Percentiles rank a stretch among this genome's conserved stretches.
Conservation (phyloP, 805 yeast genomes). For the Metschnikowia shivogae region DNA sequence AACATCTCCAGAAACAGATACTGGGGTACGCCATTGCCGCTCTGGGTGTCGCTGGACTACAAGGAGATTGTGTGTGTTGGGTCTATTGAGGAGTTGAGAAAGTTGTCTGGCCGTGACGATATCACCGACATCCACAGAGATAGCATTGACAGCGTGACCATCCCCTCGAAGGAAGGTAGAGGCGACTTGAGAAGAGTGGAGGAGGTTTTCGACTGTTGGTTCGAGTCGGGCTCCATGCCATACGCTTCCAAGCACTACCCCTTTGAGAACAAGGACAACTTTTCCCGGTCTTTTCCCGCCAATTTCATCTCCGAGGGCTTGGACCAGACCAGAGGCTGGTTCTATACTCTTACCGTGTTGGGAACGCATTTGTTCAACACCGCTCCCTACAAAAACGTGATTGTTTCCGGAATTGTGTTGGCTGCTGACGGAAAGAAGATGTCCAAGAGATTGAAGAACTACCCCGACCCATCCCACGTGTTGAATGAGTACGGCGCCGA, state of each 20-base stretch:
- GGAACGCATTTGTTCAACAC: conserved; percentile 91
- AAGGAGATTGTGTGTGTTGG: conserved; percentile 93
- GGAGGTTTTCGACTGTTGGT: conserved; percentile 99
- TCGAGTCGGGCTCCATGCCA: conserved; percentile 99
- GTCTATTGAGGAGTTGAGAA: conserved; percentile 79
- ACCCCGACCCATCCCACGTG: conserved; percentile 88
- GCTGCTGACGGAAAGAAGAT: conserved; percentile 99
- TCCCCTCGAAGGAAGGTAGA: conserved; percentile 87
- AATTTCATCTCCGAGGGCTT: conserved; percentile 98
- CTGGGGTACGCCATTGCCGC: conserved; percentile 99
- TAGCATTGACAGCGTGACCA: conserved; percentile 82
- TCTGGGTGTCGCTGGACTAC: conserved; percentile 93
- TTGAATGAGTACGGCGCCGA: conserved; percentile 94
- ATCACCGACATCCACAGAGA: conserved; percentile 95
- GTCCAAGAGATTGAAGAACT: conserved; percentile 97
- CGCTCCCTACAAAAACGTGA: conserved; percentile 92
- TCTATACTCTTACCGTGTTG: conserved; percentile 90
- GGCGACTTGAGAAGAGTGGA: conserved; percentile 86
- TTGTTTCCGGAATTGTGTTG: conserved; percentile 92
- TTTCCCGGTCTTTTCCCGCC: conserved; percentile 82
- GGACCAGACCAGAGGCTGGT: conserved; percentile 99
- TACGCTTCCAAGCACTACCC: conserved; percentile 97
- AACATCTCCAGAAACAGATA: conserved; percentile 96
- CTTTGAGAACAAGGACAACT: conserved; percentile 74
- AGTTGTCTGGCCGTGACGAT: conserved; percentile 74